These are phyloP conservation scores for Suillus sp. DNA, from an alignment of 768 basidiomycete species.

Conservation along the genomic window DNA sequence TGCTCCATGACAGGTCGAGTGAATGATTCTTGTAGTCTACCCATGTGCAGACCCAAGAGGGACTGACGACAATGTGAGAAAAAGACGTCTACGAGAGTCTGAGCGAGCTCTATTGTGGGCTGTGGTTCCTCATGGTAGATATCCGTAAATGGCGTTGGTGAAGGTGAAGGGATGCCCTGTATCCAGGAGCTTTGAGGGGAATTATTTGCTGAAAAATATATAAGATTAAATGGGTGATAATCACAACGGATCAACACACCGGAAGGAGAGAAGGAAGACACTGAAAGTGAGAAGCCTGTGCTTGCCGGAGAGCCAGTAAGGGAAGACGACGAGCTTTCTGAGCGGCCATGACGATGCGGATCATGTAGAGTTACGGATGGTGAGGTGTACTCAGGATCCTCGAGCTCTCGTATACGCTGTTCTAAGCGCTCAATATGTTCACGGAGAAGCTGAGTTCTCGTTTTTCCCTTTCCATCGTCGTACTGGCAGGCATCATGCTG, in stretches of 20 bases:
- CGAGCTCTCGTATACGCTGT: constrained; percentile 69
- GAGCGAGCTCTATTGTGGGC: constrained; percentile 60
- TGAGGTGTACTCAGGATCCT: constrained; percentile 71
- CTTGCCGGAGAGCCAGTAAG: constrained; percentile 52
- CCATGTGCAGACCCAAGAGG: constrained; percentile 70
- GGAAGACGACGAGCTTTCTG: constrained; percentile 56
- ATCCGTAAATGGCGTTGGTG: constrained; percentile 56
- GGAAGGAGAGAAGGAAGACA: constrained; percentile 60
- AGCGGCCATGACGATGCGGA: constrained; percentile 49
- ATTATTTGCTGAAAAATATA: constrained; percentile 38
- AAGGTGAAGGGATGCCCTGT: constrained; percentile 50
- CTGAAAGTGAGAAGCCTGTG: constrained; percentile 52
- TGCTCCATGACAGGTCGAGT: constrained; percentile 56
- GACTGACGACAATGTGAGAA: constrained; percentile 75
- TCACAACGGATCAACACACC: constrained; percentile 36
- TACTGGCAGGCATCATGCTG: constrained; percentile 76
- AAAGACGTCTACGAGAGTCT: constrained; percentile 77
- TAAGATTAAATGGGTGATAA: constrained; percentile 13
- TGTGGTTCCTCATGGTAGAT: constrained; percentile 47
- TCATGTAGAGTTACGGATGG: constrained; percentile 72
- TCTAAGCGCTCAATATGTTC: constrained; percentile 78
- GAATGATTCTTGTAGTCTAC: constrained; percentile 63
- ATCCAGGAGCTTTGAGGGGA: constrained; percentile 59
- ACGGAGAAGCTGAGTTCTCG: constrained; percentile 74
- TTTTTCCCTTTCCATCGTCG: constrained; percentile 85